Evolutionary conservation across 768 basidiomycete species (phyloP).

Genomic region (Trametes maxima): DNA sequence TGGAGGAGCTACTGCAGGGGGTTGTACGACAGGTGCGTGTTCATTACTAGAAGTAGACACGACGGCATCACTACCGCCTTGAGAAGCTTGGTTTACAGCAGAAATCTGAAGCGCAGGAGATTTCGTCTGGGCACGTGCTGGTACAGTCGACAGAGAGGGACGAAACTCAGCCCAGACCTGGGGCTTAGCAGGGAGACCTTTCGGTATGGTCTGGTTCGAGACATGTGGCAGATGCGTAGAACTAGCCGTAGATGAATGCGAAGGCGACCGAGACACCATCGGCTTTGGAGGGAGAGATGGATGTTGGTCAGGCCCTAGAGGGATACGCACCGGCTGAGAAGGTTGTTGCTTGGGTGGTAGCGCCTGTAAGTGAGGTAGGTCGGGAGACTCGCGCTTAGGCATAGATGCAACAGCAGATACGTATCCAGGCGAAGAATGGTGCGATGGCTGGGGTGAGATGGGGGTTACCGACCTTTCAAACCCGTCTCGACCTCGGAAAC

Average conservation of each 20-base stretch:
- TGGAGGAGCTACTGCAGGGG: not conserved
- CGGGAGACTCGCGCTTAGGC: conserved; percentile 21
- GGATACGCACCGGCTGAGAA: conserved; percentile 7
- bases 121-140: not conserved
- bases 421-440: conserved; percentile 12
- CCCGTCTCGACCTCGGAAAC: conserved; percentile 1
- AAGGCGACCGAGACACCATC: conserved; percentile 14
- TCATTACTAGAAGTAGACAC: conserved; percentile 1
- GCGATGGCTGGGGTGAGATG: conserved; percentile 1
- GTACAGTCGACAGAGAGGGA: not conserved
- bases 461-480: conserved; percentile 18
- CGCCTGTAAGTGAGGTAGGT: conserved; percentile 13
- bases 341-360: conserved; percentile 8
- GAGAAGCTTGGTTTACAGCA: conserved; percentile 2
- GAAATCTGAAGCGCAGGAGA: conserved; percentile 16
- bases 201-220: not conserved
- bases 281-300: conserved; percentile 2
- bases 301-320: not conserved
- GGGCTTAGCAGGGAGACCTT: conserved; percentile 6
- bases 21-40: not conserved
- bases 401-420: not conserved
- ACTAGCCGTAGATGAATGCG: conserved; percentile 11
- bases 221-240: conserved; percentile 7
- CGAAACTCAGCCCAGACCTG: conserved; percentile 3
- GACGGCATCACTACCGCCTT: not conserved